phyloP scores from a whole-genome alignment of 1,284 basidiomycete species.

The Tremellales sp. region DNA sequence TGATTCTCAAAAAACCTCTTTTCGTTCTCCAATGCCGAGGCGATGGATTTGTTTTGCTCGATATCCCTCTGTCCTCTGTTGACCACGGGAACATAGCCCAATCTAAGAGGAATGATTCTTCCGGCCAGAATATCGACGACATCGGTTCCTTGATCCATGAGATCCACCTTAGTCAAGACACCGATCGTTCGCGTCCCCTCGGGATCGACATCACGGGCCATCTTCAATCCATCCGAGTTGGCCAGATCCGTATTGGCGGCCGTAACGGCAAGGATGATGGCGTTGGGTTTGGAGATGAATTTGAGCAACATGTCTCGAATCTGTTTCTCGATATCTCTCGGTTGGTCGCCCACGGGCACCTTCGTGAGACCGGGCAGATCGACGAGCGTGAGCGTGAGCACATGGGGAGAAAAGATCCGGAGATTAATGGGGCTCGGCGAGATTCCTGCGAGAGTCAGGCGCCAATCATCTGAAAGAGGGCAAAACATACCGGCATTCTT shows the following conservation, averaged over 20 bases:
- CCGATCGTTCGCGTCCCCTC: conserved; percentile 93
- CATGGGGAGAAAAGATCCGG: conserved; percentile 93
- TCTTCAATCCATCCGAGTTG: conserved; percentile 95
- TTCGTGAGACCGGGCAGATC: conserved; percentile 96
- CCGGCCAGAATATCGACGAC: conserved; percentile 98
- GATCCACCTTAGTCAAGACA: conserved; percentile 94
- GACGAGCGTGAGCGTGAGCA: conserved; percentile 92
- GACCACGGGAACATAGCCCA: conserved; percentile 95
- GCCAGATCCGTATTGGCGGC: conserved; percentile 95
- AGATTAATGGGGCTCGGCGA: conserved; percentile 95
- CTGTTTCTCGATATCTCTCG: conserved; percentile 95
- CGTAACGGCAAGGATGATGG: conserved; percentile 85
- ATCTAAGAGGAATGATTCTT: conserved; percentile 83
- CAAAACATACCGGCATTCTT: conserved; percentile 68
- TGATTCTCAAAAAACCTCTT: conserved; percentile 92
- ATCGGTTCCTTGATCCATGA: conserved; percentile 97
- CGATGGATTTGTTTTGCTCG: conserved; percentile 79
- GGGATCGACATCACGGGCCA: conserved; percentile 94
- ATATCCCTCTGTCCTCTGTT: conserved; percentile 98
- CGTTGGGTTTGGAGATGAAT: conserved; percentile 86
- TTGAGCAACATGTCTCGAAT: conserved; percentile 95
- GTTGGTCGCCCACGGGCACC: conserved; percentile 92
- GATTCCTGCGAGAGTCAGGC: conserved; percentile 62
- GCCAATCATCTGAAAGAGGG: neutral
- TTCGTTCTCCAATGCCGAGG: conserved; percentile 80